These are phyloP conservation scores for Jackrogersella multiformis DNA, from an alignment of 495 filamentous ascomycete genomes.

Conservation along the genomic window DNA sequence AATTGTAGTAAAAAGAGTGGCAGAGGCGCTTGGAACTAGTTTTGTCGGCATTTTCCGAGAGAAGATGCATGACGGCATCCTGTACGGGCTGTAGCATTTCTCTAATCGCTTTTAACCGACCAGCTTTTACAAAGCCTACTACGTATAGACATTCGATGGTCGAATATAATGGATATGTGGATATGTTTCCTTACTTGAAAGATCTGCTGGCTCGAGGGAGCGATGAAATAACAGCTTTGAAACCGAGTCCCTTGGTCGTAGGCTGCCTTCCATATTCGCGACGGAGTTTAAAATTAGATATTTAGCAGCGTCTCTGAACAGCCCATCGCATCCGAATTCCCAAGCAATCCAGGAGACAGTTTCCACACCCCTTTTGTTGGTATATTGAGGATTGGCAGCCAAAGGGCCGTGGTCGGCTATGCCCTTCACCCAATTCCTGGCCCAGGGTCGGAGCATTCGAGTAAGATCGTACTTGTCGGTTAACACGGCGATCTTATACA, in stretches of 20 bases:
- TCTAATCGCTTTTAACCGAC: background rate
- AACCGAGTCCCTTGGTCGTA: background rate
- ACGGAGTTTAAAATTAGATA: background rate
- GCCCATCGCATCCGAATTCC: conserved; percentile 1
- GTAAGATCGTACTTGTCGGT: conserved; percentile 34
- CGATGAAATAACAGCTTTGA: background rate
- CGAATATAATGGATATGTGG: background rate
- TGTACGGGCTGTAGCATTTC: background rate
- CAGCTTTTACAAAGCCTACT: background rate
- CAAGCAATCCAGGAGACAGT: conserved; percentile 16
- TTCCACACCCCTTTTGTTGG: background rate
- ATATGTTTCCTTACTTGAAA: background rate
- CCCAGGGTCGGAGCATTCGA: conserved; percentile 19
- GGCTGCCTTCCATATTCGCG: background rate
- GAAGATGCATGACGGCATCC: background rate
- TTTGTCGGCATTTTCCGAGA: background rate
- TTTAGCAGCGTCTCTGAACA: background rate
- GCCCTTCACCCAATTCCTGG: background rate
- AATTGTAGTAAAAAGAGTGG: no score
- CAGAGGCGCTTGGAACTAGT: no score
- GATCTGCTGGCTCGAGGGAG: background rate
- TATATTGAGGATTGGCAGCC: background rate
- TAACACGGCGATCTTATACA: conserved; percentile 24
- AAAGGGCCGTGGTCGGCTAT: background rate
- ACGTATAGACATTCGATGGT: background rate